A percentile compares a stretch with the other conserved stretches of the same genome.
phyloP scores from a whole-genome alignment of 805 yeast species.

The Metahyphopichia silvanorum region DNA sequence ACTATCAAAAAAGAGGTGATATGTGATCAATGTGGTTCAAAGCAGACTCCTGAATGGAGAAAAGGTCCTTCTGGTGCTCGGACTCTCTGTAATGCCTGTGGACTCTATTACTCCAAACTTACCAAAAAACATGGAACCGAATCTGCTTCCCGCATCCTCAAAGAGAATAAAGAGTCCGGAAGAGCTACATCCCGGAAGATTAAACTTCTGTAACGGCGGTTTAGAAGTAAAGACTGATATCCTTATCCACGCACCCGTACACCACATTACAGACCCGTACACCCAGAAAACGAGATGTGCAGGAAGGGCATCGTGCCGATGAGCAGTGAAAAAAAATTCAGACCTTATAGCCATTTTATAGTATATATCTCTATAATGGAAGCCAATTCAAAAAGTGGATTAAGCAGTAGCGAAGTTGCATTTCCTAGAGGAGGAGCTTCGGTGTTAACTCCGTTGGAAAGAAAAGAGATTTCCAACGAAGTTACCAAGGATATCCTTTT shows the following conservation, averaged over 20 bases:
- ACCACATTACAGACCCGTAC: too few species aligned
- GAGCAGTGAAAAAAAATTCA: too few species aligned
- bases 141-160: conserved; percentile 39
- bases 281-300: too few species aligned
- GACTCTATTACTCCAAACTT: conserved; percentile 67
- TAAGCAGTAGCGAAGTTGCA: conserved; percentile 48
- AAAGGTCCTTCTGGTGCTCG: conserved; percentile 76
- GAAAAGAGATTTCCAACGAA: conserved; percentile 88
- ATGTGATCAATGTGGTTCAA: conserved; percentile 44
- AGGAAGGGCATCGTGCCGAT: conserved; percentile 1
- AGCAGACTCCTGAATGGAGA: conserved; percentile 80
- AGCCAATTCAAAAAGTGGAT: conserved; percentile 19
- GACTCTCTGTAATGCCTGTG: conserved; percentile 82
- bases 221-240: too few species aligned
- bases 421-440: conserved; percentile 97
- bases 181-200: conserved; percentile 17
- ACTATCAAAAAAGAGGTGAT: neutral
- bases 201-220: too few species aligned
- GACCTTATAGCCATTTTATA: too few species aligned
- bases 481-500: conserved; percentile 86
- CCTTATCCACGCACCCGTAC: too few species aligned
- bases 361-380: neutral
- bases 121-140: conserved; percentile 48
- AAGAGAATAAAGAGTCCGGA: conserved; percentile 9
- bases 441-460: conserved; percentile 82